Conservation (phyloP, 257 asterid genomes). For the Echites panduratus region DNA sequence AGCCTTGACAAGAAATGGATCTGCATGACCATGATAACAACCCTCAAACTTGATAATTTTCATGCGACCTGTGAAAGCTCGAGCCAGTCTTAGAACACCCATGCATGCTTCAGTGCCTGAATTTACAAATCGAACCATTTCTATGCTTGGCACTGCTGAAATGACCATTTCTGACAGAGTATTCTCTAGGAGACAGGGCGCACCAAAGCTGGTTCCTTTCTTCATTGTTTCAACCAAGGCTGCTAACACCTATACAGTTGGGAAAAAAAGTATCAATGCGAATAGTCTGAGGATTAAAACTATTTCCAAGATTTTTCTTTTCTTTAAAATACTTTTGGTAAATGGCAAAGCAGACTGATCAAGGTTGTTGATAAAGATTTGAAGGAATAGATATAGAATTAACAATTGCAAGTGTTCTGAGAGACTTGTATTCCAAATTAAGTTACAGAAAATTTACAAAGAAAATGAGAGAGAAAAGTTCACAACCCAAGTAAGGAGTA, state of each 20-base stretch:
- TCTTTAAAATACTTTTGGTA: neutral
- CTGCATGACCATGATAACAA: constrained; percentile 99
- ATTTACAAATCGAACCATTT: constrained; percentile 98
- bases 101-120: constrained; percentile 99
- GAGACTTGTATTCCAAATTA: neutral
- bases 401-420: neutral
- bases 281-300: neutral
- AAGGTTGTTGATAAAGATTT: no score
- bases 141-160: constrained; percentile 93
- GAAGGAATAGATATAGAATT: neutral
- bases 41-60: constrained; percentile 95
- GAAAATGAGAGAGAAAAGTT: neutral
- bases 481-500: neutral
- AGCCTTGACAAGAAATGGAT: constrained; percentile 95
- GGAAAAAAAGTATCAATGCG: neutral
- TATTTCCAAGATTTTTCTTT: neutral
- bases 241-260: constrained; percentile 57
- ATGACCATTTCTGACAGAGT: constrained; percentile 89
- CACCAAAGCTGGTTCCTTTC: constrained; percentile 99
- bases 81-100: constrained; percentile 92
- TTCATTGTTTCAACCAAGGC: constrained; percentile 94
- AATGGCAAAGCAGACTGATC: neutral
- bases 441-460: neutral
- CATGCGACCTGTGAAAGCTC: constrained; percentile 81
- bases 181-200: constrained; percentile 96